Percentiles rank a stretch among this genome's conserved stretches.
Conservation (phyloP, 257 asterid genomes). For the Gentiana macrophylla region DNA sequence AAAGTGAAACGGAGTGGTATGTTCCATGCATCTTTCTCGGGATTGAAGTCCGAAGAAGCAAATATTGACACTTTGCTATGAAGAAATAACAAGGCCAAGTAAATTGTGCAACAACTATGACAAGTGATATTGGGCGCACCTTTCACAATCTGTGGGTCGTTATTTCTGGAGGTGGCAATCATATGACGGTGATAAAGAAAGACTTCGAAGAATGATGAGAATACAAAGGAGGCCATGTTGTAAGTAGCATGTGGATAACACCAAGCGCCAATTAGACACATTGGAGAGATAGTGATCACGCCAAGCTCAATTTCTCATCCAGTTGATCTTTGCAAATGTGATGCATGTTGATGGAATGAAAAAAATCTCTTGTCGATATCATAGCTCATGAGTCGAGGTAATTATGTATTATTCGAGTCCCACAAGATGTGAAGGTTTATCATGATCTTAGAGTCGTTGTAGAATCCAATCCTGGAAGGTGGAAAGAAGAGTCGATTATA, state of each 20-base stretch:
- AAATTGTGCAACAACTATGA: too few species aligned
- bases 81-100: background rate
- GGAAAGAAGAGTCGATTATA: background rate
- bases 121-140: background rate
- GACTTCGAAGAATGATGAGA: background rate
- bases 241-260: background rate
- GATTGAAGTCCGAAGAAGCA: background rate
- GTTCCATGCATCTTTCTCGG: background rate
- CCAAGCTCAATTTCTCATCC: background rate
- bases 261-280: background rate
- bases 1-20: background rate
- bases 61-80: background rate
- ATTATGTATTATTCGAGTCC: constrained; percentile 3
- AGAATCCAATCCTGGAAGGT: background rate
- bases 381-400: background rate
- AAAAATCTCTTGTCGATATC: background rate
- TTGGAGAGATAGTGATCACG: background rate
- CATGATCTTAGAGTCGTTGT: background rate
- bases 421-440: background rate
- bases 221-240: background rate
- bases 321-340: background rate
- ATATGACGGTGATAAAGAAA: background rate
- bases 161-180: background rate
- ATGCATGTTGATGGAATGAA: background rate
- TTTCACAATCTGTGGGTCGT: background rate